Base-by-base conservation (phyloP, 2,329 filamentous ascomycete species). In the Phyllosticta citribraziliensis region DNA sequence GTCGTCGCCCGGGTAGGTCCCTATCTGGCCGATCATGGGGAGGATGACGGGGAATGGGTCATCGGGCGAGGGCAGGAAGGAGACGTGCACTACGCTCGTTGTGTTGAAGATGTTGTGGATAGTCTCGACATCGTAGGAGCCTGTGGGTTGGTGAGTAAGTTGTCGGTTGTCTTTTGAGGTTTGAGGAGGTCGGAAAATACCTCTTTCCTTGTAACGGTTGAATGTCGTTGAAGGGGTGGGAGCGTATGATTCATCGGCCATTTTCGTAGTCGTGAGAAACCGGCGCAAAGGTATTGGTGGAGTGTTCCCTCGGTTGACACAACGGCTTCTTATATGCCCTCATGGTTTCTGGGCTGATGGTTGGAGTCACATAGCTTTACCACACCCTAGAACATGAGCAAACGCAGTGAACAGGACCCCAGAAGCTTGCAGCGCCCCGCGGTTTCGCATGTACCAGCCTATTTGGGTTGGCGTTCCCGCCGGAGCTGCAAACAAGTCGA, bases 21-120 rank as follows among this genome's bases (percentile, higher is more conserved):
- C 88, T 81, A 94, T 88, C 67, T 89, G 85, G 57, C 89, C 89
- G 68, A 95, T 89, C 89, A 95, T 93, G 64, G 91, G 91, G 1
- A 96, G 80, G 59, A 87, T 86, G 57, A 84, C 83, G 3, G 90
- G 89, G 69, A 92, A 94, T 0, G 88, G 86, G 58, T 85, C 83
- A 53, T 79, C 75, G 2, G 66, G 75, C 4, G 78, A 77, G 1
- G 82, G 78, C 57, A 81, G 83, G 80, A 95, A 95, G 65, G 89
- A 91, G 67, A 95, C 85, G 75, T 95, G 87, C 17, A 94, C 80
- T 56, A 95, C 82, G 47, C 84, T 84, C n/a, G 83, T 82, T 20
- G 79, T 79, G 74, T 93, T 91, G 74, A 96, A 78, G 68, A 95
- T 88, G 62, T 75, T 72, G 72, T 95, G 88, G 69, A 95, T 89